phyloP scores from a whole-genome alignment of 768 basidiomycete genomes.

The Tylopilus sp. region DNA sequence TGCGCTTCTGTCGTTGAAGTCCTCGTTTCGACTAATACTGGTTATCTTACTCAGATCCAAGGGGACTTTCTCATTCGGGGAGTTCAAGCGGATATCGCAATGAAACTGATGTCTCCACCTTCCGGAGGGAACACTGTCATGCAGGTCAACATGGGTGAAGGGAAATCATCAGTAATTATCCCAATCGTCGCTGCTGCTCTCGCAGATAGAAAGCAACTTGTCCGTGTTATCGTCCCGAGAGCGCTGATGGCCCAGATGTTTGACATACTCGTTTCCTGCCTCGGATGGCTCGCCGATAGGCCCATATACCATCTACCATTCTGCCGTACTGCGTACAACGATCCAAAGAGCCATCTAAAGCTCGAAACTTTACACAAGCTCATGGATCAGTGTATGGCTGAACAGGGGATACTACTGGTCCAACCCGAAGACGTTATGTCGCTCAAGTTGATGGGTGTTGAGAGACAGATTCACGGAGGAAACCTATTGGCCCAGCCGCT shows the following conservation, averaged over 20 bases:
- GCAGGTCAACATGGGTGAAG: slow-evolving; percentile 23
- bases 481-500: too few relatives aligned
- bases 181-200: slow-evolving; percentile 27
- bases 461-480: not conserved
- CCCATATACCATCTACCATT: slow-evolving; percentile 48
- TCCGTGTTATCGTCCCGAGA: slow-evolving; percentile 46
- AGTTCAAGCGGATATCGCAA: slow-evolving; percentile 39
- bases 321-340: not conserved
- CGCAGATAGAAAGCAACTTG: slow-evolving; percentile 40
- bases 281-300: slow-evolving; percentile 41
- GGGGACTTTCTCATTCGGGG: slow-evolving; percentile 7
- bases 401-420: not conserved
- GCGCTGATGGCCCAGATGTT: slow-evolving; percentile 44
- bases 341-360: not conserved
- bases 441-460: not conserved
- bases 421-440: not conserved
- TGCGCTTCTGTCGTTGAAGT: not conserved
- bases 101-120: slow-evolving; percentile 42
- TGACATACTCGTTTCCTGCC: slow-evolving; percentile 36
- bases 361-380: not conserved
- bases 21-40: not conserved
- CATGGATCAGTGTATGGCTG: not conserved
- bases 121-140: slow-evolving; percentile 34
- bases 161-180: not conserved
- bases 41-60: slow-evolving; percentile 36